Base-by-base conservation (phyloP, 78 protist species). In the Emiliania huxleyi region DNA sequence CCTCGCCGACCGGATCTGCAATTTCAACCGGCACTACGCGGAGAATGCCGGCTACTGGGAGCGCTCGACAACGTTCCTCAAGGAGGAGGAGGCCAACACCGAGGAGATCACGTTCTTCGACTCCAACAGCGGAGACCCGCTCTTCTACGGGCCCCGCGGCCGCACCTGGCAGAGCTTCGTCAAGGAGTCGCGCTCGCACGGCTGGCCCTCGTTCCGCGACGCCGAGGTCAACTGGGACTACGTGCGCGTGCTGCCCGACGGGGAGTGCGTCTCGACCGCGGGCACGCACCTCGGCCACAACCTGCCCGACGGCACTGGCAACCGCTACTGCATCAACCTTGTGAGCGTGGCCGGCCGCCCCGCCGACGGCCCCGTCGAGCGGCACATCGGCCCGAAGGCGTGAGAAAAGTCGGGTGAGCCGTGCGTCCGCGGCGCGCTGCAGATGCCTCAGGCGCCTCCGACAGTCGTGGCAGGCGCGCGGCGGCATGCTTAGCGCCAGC, bases 131-230 rank as follows among this genome's bases (percentile, higher is more conserved):
- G 75, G 75, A 77, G n/a, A 52, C 83, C 93, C 93, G 44, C 75
- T 91, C 49, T 91, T 91, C 75, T 0, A 1, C 42, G 93, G 90
- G 42, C 93, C 75, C 45, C 62, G 94, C 33, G 93, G 93, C 42
- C 85, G 93, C 85, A 48, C 93, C 18, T 77, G 6, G 6, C 52
- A 55, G 21, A 26, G 23, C n/a, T 89, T 89, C 69, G 77, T 89
- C 5, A 35, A 12, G 42, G 91, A 89, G 91, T 35, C 48, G 29
- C n/a, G n/a, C 52, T 4, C n/a, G 23, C 91, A 89, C 69, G 91
- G 94, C 38, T 93, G 94, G 94, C 94, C 94, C 29, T 75, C 91
- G 25, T 93, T 93, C 87, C 69, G 95, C 26, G 93, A 90, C 69
- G 83, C 52, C 12, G 95, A 93, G 84, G 95, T 93, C 43, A 26